phyloP scores from a whole-genome alignment of 345 rosid genomes.

The Rubroshorea leprosula region DNA sequence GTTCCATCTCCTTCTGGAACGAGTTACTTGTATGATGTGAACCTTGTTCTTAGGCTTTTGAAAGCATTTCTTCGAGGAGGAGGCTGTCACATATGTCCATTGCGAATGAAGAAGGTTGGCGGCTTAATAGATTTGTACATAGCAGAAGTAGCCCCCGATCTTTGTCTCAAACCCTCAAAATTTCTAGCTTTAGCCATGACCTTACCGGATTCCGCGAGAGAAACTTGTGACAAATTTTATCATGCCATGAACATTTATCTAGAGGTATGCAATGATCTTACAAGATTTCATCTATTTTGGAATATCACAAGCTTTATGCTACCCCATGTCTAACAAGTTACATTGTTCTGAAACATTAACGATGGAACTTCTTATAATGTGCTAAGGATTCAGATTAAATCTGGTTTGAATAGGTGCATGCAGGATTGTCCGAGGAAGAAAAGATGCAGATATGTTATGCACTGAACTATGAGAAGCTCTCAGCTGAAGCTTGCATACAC shows the following conservation, averaged over 20 bases:
- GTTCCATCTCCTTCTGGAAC: slow-evolving; percentile 63
- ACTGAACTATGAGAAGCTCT: slow-evolving; percentile 65
- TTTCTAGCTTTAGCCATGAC: slow-evolving; percentile 53
- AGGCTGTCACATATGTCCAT: slow-evolving; percentile 20
- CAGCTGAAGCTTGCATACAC: slow-evolving; percentile 46
- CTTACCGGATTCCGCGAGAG: slow-evolving; percentile 68
- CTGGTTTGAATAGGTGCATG: slow-evolving; percentile 50
- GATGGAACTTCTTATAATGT: not conserved
- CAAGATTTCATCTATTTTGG: not conserved
- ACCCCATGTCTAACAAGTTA: no score
- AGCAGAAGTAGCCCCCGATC: slow-evolving; percentile 95
- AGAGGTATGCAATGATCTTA: slow-evolving; percentile 44
- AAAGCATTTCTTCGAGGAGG: slow-evolving; percentile 51
- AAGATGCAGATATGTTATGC: slow-evolving; percentile 52
- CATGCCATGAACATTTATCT: slow-evolving; percentile 73
- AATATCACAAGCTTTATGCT: not conserved
- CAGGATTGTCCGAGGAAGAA: slow-evolving; percentile 63
- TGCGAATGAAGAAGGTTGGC: slow-evolving; percentile 49
- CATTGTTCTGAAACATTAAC: no score
- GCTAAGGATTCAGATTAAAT: slow-evolving; percentile 1
- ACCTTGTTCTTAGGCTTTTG: slow-evolving; percentile 57
- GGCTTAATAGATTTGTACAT: slow-evolving; percentile 70
- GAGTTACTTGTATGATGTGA: slow-evolving; percentile 59
- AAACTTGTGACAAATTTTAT: slow-evolving; percentile 57
- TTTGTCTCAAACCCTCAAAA: slow-evolving; percentile 59